Evolutionary conservation across 352 stramenopile genomes (phyloP).

Genomic region (Pythium brassicae): DNA sequence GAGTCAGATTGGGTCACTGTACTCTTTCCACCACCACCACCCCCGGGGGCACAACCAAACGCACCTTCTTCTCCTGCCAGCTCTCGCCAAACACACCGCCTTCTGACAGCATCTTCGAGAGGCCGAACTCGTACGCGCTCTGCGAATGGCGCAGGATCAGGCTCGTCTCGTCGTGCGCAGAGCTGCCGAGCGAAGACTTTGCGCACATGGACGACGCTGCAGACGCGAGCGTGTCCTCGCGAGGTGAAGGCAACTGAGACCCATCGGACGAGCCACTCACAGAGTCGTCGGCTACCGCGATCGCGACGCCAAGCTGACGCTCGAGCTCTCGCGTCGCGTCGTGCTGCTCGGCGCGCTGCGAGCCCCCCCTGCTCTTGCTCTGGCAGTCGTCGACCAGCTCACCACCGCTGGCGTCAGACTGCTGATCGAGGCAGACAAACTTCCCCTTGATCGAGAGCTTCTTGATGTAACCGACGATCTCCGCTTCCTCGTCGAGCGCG

Average conservation of each 20-base stretch:
- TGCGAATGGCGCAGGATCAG: conserved; percentile 59
- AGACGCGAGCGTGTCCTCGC: neutral
- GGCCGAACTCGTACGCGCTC: conserved; percentile 58
- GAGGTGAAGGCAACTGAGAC: neutral
- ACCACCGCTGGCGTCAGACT: neutral
- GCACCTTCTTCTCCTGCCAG: conserved; percentile 92
- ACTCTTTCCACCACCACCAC: too few species aligned
- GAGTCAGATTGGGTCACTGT: too few species aligned
- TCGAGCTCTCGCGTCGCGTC: conserved; percentile 7
- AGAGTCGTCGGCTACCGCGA: neutral
- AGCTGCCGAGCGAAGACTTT: conserved; percentile 1
- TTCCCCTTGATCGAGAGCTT: conserved; percentile 64
- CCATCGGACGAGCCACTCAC: neutral
- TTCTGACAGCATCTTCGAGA: conserved; percentile 60
- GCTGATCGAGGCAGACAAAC: conserved; percentile 44
- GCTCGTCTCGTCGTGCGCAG: conserved; percentile 18
- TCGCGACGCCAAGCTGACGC: conserved; percentile 7
- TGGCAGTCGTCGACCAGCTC: conserved; percentile 18
- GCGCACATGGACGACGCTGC: neutral
- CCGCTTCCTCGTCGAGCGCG: conserved; percentile 34
- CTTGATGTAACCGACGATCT: conserved; percentile 45
- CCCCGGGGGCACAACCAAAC: too few species aligned
- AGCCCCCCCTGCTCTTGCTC: neutral
- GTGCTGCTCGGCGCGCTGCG: neutral
- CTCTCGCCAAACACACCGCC: conserved; percentile 87